Percentiles rank a stretch among this genome's conserved stretches.
Conservation (phyloP, 768 basidiomycete species). For the Xerocomellus chrysenteron region DNA sequence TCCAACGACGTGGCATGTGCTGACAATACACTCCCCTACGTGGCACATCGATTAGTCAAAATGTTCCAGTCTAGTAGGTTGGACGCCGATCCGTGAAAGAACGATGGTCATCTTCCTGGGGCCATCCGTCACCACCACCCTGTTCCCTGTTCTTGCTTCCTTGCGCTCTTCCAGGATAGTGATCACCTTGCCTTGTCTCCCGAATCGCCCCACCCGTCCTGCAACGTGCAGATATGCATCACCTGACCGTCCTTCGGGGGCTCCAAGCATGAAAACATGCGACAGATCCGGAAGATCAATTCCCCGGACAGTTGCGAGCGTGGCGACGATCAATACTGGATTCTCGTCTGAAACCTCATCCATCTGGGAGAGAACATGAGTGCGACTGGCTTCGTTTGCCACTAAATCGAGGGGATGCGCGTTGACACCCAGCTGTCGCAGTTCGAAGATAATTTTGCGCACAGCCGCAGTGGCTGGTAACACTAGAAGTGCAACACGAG, state of each 20-base stretch:
- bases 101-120: constrained; percentile 44
- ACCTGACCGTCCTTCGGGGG: constrained; percentile 49
- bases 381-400: constrained; percentile 41
- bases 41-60: constrained; percentile 42
- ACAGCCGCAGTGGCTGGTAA: constrained; percentile 62
- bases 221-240: constrained; percentile 70
- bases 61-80: constrained; percentile 47
- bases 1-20: no score
- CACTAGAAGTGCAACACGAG: constrained; percentile 64
- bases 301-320: constrained; percentile 68
- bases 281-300: constrained; percentile 68
- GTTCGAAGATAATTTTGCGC: constrained; percentile 60
- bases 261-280: constrained; percentile 73
- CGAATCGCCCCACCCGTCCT: constrained; percentile 76
- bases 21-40: background rate
- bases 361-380: constrained; percentile 40
- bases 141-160: constrained; percentile 31
- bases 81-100: constrained; percentile 44
- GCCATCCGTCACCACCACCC: constrained; percentile 30
- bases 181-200: constrained; percentile 63
- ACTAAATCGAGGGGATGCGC: constrained; percentile 60
- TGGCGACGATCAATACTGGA: constrained; percentile 66
- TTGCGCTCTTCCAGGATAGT: constrained; percentile 48
- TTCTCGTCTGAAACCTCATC: constrained; percentile 39
- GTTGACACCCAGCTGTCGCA: constrained; percentile 64